Evolutionary conservation across 1,284 basidiomycete species (phyloP).

Genomic region (Stygiomarasmius scandens): DNA sequence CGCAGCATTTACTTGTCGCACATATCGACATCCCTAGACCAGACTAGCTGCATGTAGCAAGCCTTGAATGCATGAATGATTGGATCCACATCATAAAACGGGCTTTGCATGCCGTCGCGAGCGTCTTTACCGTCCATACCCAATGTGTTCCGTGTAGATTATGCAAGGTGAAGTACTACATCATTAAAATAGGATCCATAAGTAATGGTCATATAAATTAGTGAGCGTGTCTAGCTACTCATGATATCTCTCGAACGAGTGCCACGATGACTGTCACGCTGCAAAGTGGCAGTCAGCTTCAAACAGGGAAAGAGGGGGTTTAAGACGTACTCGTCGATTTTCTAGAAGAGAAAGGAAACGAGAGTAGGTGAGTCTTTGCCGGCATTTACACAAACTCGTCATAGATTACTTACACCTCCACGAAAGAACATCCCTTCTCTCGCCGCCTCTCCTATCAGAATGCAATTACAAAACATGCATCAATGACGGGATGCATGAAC

Average conservation of each 20-base stretch:
- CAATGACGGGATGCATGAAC: background rate
- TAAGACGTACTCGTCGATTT: conserved; percentile 63
- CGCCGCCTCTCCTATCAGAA: conserved; percentile 54
- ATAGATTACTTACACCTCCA: conserved; percentile 63
- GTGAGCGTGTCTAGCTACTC: background rate
- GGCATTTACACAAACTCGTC: conserved; percentile 8
- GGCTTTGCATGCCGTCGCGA: no score
- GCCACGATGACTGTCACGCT: conserved; percentile 51
- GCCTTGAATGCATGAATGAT: no score
- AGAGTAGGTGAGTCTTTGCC: background rate
- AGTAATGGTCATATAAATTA: background rate
- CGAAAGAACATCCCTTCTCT: conserved; percentile 63
- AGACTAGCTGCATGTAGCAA: no score
- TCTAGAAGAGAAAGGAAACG: conserved; percentile 35
- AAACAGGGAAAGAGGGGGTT: background rate
- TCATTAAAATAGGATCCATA: background rate
- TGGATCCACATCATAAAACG: no score
- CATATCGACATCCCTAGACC: no score
- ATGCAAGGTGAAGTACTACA: background rate
- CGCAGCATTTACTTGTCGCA: no score
- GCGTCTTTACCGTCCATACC: no score
- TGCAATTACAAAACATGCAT: background rate
- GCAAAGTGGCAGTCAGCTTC: conserved; percentile 26
- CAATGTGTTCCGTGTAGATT: no score
- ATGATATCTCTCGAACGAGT: conserved; percentile 40